These are phyloP conservation scores for Nasturtium officinale DNA, from an alignment of 345 rosid species.

Conservation along the genomic window DNA sequence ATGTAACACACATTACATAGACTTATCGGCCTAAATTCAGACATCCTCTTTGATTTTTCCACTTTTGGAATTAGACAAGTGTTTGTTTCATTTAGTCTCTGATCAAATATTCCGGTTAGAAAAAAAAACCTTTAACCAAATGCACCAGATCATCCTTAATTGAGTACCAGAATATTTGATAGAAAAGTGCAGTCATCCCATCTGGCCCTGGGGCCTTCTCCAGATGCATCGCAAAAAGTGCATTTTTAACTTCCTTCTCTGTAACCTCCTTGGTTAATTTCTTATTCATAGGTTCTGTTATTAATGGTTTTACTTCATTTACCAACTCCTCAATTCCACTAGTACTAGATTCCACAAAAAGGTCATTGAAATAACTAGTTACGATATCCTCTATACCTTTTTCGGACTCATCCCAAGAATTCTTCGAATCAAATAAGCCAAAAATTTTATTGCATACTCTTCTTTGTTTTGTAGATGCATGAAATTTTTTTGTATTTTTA, in stretches of 20 bases:
- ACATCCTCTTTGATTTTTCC: background rate
- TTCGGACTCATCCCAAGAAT: background rate
- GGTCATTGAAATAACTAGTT: background rate
- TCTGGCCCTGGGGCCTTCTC: no score
- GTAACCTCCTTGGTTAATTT: background rate
- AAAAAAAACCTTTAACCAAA: no score
- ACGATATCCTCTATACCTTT: background rate
- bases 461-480: background rate
- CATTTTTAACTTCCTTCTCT: background rate
- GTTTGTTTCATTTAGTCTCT: no score
- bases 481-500: background rate
- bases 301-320: fast-evolving
- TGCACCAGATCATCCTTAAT: no score
- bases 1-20: background rate
- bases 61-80: no score
- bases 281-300: background rate
- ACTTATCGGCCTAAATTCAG: background rate
- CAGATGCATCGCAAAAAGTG: no score
- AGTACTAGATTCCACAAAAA: background rate
- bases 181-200: no score
- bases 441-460: background rate
- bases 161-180: no score
- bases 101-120: no score
- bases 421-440: background rate
- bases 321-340: background rate